Evolutionary conservation across 345 rosid species (phyloP).

Genomic region (Abelmoschus esculentus): DNA sequence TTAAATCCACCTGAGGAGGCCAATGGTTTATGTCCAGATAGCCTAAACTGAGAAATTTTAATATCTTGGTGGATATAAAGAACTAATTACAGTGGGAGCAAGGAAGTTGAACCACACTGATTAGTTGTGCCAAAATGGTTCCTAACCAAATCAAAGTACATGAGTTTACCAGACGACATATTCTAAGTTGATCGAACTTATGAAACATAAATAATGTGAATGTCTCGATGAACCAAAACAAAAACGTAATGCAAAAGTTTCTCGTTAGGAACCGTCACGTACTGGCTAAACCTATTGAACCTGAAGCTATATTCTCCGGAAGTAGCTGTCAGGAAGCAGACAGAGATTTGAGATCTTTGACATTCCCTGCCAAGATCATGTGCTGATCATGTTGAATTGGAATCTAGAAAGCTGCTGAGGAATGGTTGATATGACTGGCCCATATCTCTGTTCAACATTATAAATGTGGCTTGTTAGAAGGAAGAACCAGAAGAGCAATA

Average conservation of each 20-base stretch:
- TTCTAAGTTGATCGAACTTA: conserved; percentile 3
- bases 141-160: background rate
- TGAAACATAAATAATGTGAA: background rate
- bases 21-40: too few species aligned
- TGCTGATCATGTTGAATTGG: conserved; percentile 82
- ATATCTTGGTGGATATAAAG: too few species aligned
- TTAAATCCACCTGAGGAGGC: too few species aligned
- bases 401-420: conserved; percentile 98
- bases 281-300: background rate
- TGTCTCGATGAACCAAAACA: too few species aligned
- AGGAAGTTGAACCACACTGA: background rate
- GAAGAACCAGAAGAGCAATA: background rate
- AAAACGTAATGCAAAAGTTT: background rate
- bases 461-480: background rate
- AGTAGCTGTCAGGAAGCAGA: background rate
- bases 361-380: conserved; percentile 28
- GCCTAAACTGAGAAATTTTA: too few species aligned
- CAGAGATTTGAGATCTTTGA: background rate
- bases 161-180: background rate
- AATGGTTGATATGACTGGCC: conserved; percentile 90
- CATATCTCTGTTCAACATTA: conserved; percentile 60
- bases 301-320: background rate
- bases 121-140: background rate
- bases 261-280: background rate
- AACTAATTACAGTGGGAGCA: too few species aligned